phyloP scores from a whole-genome alignment of 495 filamentous ascomycete genomes.

The Aspergillus incahuasiensis region DNA sequence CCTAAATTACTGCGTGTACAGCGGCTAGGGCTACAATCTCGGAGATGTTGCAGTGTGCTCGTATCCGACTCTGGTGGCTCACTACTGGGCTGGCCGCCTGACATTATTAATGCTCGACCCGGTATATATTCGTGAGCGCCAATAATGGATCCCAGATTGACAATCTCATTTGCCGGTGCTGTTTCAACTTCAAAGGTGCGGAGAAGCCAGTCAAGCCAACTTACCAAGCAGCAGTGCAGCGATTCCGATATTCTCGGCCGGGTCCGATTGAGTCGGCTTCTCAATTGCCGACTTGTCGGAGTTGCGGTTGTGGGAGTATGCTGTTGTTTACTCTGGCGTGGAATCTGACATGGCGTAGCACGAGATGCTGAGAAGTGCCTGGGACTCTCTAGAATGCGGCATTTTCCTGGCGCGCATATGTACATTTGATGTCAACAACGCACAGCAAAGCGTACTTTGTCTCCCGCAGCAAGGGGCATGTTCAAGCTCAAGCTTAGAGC shows the following conservation, averaged over 20 bases:
- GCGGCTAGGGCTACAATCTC: neutral
- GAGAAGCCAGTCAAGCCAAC: slow-evolving; percentile 2
- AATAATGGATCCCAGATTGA: slow-evolving; percentile 4
- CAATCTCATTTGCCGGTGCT: slow-evolving; percentile 7
- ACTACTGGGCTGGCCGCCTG: neutral
- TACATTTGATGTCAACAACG: neutral
- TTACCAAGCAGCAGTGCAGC: neutral
- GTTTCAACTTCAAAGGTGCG: slow-evolving; percentile 5
- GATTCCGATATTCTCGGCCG: slow-evolving; percentile 11
- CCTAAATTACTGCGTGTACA: neutral
- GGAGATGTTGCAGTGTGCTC: neutral
- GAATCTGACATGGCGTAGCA: neutral
- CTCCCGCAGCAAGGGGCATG: neutral
- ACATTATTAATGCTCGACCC: slow-evolving; percentile 12
- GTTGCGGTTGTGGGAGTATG: neutral
- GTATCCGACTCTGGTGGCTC: neutral
- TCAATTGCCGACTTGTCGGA: neutral
- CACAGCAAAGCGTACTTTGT: neutral
- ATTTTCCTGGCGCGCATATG: neutral
- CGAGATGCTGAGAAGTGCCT: slow-evolving; percentile 5
- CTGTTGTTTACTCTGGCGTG: neutral
- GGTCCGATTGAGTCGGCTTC: slow-evolving; percentile 4
- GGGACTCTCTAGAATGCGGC: neutral
- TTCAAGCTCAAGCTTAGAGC: neutral
- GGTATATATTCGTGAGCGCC: slow-evolving; percentile 4